Conservation (phyloP, 768 basidiomycete species). For the Lactarius sanguifluus region DNA sequence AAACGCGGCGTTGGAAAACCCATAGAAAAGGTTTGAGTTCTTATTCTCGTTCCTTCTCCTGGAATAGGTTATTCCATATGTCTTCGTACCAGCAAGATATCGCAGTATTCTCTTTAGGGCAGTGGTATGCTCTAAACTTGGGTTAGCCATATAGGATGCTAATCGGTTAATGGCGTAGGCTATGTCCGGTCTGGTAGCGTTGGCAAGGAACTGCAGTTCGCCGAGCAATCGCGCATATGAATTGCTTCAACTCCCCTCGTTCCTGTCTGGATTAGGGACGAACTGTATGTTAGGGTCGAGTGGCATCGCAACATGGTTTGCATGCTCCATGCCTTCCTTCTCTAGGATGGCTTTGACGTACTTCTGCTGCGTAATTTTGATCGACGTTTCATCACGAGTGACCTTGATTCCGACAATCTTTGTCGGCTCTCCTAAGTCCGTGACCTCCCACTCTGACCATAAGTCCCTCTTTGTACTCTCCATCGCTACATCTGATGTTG, state of each 20-base stretch:
- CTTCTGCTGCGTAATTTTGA: neutral
- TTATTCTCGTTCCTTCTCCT: neutral
- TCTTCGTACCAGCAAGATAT: neutral
- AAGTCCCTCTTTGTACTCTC: no score
- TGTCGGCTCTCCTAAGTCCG: no score
- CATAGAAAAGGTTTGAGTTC: no score
- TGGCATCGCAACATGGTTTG: neutral
- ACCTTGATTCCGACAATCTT: no score
- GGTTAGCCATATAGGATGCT: no score
- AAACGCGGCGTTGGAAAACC: no score
- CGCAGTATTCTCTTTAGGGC: neutral
- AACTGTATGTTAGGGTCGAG: neutral
- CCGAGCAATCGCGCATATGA: neutral
- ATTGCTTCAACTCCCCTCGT: neutral
- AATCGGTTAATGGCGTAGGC: no score
- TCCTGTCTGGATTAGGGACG: neutral
- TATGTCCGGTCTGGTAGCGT: neutral
- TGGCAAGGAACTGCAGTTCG: neutral
- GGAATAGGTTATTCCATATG: no score
- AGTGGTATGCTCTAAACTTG: neutral
- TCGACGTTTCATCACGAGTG: fast-evolving
- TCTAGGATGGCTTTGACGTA: neutral
- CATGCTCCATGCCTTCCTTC: neutral
- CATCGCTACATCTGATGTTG: no score
- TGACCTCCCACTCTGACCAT: no score